Evolutionary conservation across 768 basidiomycete species (phyloP).

Genomic region (Russula emetica): DNA sequence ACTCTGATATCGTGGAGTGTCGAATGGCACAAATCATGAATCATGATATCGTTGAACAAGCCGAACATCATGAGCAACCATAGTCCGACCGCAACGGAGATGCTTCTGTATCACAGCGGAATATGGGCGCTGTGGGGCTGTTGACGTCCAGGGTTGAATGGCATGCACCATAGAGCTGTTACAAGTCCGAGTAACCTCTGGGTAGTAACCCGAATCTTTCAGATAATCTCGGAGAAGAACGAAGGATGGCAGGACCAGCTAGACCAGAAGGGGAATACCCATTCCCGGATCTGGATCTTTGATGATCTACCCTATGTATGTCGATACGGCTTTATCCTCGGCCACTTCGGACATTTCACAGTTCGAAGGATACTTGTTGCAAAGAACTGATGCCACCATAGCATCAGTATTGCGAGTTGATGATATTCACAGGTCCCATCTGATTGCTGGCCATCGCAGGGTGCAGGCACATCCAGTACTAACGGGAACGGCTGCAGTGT

Average conservation of each 20-base stretch:
- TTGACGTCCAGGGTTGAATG: not conserved
- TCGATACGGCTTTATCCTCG: not conserved
- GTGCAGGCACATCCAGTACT: not conserved
- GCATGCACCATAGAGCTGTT: not conserved
- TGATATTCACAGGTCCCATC: not conserved
- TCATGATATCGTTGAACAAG: not conserved
- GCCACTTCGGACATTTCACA: not conserved
- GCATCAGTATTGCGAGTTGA: not conserved
- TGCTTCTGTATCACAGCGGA: not conserved
- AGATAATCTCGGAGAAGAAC: not conserved
- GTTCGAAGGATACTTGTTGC: not conserved
- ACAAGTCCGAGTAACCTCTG: not conserved
- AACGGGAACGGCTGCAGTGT: not conserved
- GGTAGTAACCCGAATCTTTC: not conserved
- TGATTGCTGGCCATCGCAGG: not conserved
- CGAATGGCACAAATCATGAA: not conserved
- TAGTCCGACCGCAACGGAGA: not conserved
- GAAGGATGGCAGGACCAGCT: not conserved
- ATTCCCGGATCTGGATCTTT: slow-evolving; percentile 3
- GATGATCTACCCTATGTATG: slow-evolving; percentile 7
- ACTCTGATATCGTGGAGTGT: not conserved
- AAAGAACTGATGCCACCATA: not conserved
- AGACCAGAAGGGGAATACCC: not conserved
- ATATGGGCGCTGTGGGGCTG: not conserved
- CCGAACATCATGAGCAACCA: not conserved